These are phyloP conservation scores for Aspergillus sp. DNA, from an alignment of 2,329 filamentous ascomycete genomes.

Conservation along the genomic window DNA sequence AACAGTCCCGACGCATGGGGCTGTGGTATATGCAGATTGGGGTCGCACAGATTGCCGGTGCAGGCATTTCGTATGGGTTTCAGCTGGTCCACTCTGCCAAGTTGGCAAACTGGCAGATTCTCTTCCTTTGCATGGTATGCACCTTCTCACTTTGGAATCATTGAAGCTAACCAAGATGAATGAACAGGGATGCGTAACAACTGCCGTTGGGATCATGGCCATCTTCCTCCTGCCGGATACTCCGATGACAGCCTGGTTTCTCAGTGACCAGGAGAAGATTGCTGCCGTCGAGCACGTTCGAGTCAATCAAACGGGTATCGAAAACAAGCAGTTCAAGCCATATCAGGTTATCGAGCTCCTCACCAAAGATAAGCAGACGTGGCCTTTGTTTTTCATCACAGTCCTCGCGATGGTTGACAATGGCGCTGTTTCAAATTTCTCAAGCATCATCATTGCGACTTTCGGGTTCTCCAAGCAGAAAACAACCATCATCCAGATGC, in stretches of 20 bases:
- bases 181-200: background rate
- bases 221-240: slow-evolving; percentile 2
- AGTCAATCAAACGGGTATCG: slow-evolving; percentile 54
- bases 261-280: slow-evolving; percentile 34
- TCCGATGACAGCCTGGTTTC: slow-evolving; percentile 1
- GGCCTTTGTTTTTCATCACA: slow-evolving; percentile 46
- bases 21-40: background rate
- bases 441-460: background rate
- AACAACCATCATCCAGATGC: too few species aligned
- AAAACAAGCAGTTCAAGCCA: slow-evolving; percentile 50
- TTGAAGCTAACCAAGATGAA: too few species aligned
- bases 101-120: too few species aligned
- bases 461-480: background rate
- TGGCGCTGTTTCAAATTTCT: slow-evolving; percentile 37
- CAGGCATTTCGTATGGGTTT: background rate
- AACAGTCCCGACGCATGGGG: background rate
- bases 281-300: background rate
- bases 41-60: background rate
- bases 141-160: too few species aligned
- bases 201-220: background rate
- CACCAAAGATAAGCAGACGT: slow-evolving; percentile 46
- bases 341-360: slow-evolving; percentile 52
- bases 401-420: slow-evolving; percentile 1
- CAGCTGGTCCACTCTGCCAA: too few species aligned
- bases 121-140: too few species aligned